Conservation (phyloP, 164 flowering plant genomes). For the Malania oleifera region DNA sequence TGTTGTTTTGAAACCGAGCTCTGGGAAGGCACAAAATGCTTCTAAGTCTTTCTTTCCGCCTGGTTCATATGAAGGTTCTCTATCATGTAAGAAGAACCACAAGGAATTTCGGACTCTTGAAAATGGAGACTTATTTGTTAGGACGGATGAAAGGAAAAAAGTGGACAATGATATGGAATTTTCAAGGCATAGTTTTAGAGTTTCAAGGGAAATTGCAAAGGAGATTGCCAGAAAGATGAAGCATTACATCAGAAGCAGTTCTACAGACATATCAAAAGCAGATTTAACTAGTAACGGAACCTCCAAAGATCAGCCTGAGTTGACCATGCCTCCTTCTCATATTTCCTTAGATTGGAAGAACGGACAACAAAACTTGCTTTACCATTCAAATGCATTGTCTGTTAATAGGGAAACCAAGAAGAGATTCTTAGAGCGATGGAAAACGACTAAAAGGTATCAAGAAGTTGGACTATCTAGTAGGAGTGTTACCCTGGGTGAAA, state of each 20-base stretch:
- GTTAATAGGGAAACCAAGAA: slow-evolving; percentile 8
- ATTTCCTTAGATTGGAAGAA: not conserved
- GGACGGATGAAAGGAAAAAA: slow-evolving; percentile 9
- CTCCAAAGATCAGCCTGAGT: slow-evolving; percentile 2
- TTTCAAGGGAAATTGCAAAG: slow-evolving; percentile 8
- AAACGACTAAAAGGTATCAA: slow-evolving; percentile 12
- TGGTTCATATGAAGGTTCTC: slow-evolving; percentile 5
- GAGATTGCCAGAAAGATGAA: not conserved
- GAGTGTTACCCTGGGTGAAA: slow-evolving; percentile 22
- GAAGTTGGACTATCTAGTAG: slow-evolving; percentile 14
- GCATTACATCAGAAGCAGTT: not conserved
- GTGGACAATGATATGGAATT: slow-evolving; percentile 4
- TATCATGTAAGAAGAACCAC: slow-evolving; percentile 3
- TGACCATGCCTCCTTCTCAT: not conserved
- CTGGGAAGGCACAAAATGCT: slow-evolving; percentile 6
- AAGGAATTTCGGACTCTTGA: slow-evolving; percentile 5
- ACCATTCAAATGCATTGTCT: slow-evolving; percentile 6
- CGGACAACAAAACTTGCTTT: not conserved
- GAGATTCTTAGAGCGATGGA: slow-evolving; percentile 18
- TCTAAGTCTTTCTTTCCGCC: not conserved
- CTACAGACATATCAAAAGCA: slow-evolving; percentile 3
- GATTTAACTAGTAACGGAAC: not conserved
- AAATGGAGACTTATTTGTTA: not conserved
- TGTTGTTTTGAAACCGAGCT: slow-evolving; percentile 21
- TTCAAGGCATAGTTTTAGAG: slow-evolving; percentile 1